A percentile compares a stretch with the other conserved stretches of the same genome.
phyloP scores from a whole-genome alignment of 108 stramenopile genomes.

The Thalassiosira profunda region DNA sequence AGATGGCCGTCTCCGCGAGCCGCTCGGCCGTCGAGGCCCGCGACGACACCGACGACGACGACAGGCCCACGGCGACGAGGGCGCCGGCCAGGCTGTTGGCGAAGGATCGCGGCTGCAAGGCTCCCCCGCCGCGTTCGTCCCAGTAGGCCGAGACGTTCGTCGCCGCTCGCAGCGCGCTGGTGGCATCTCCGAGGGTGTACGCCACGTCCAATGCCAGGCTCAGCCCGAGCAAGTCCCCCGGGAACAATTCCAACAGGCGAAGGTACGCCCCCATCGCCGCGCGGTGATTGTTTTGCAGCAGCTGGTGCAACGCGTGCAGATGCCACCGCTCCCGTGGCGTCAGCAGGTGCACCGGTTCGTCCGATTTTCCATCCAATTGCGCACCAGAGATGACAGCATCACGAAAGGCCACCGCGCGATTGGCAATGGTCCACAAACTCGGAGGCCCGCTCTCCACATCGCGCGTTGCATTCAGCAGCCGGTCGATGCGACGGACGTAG shows the following conservation, averaged over 20 bases:
- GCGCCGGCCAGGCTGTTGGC: constrained; percentile 69
- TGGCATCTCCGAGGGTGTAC: constrained; percentile 67
- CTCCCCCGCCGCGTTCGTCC: constrained; percentile 67
- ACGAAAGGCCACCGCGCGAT: constrained; percentile 41
- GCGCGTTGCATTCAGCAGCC: constrained; percentile 29
- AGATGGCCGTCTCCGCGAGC: constrained; percentile 55
- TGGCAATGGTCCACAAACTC: constrained; percentile 49
- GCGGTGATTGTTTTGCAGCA: constrained; percentile 68
- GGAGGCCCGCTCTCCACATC: background rate
- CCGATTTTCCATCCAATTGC: background rate
- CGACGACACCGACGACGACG: constrained; percentile 55
- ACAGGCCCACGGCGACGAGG: constrained; percentile 74
- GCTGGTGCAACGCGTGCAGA: constrained; percentile 59
- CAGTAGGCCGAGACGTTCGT: constrained; percentile 84
- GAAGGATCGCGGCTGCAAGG: constrained; percentile 59
- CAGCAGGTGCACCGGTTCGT: constrained; percentile 17
- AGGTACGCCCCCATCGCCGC: constrained; percentile 62
- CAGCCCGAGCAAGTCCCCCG: constrained; percentile 82
- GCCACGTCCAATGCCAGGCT: constrained; percentile 81
- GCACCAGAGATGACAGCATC: constrained; percentile 20
- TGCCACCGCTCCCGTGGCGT: constrained; percentile 69
- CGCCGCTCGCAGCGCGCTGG: constrained; percentile 64
- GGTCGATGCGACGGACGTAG: constrained; percentile 69
- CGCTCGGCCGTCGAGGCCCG: constrained; percentile 62
- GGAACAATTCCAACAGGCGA: constrained; percentile 65